Evolutionary conservation across 306 rosid species (phyloP).

Genomic region (Morella rubra): DNA sequence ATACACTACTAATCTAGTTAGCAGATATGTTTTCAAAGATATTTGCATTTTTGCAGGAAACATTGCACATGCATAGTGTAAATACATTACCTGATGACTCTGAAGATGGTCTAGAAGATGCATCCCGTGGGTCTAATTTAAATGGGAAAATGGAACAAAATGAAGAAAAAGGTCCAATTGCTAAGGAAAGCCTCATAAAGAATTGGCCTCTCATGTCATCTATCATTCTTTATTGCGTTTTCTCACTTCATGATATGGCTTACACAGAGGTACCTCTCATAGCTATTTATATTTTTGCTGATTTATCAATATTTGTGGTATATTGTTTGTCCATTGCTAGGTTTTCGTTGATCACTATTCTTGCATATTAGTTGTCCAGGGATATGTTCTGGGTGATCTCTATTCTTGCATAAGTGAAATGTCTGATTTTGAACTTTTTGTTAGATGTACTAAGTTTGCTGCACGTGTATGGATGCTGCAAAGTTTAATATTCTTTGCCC

Average conservation of each 20-base stretch:
- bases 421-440: not conserved
- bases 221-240: conserved; percentile 53
- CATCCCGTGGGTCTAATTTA: conserved; percentile 22
- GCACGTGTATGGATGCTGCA: not conserved
- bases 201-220: conserved; percentile 94
- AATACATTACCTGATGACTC: conserved; percentile 27
- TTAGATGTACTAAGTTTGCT: not conserved
- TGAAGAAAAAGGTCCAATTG: conserved; percentile 6
- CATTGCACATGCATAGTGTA: conserved; percentile 59
- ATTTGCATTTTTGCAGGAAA: conserved; percentile 55
- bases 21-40: conserved; percentile 2
- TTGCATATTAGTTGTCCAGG: not conserved
- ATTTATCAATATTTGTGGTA: not conserved
- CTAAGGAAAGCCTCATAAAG: conserved; percentile 52
- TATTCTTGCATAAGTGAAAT: not conserved
- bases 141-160: conserved; percentile 19
- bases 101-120: conserved; percentile 51
- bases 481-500: not conserved
- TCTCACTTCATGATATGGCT: conserved; percentile 82
- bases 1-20: not conserved
- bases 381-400: not conserved
- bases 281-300: not conserved
- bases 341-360: not conserved
- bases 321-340: not conserved
- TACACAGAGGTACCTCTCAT: conserved; percentile 65